Percentiles rank a stretch among this genome's conserved stretches.
Evolutionary conservation across 73 alveolate genomes (phyloP).

Genomic region (Stentor coeruleus): DNA sequence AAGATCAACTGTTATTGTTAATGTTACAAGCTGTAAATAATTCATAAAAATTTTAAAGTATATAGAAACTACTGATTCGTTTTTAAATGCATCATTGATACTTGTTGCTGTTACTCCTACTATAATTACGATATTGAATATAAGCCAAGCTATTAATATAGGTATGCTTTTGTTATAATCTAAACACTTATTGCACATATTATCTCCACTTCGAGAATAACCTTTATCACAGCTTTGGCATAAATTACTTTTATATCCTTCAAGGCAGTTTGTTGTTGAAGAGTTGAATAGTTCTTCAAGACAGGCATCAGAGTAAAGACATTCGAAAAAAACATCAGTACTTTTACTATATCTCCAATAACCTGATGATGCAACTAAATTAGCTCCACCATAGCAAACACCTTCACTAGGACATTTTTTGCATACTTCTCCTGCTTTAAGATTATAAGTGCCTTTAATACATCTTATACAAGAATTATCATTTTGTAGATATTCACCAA

Average conservation of each 20-base stretch:
- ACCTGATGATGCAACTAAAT: neutral
- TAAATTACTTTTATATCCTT: slow-evolving; percentile 51
- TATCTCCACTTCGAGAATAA: slow-evolving; percentile 26
- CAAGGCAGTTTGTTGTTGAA: slow-evolving; percentile 30
- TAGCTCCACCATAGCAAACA: neutral
- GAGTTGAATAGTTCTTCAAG: slow-evolving; percentile 29
- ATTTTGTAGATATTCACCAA: slow-evolving; percentile 61
- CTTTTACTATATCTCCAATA: slow-evolving; percentile 50
- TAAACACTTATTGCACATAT: slow-evolving; percentile 45
- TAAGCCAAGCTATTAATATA: slow-evolving; percentile 24
- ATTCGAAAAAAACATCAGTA: slow-evolving; percentile 37
- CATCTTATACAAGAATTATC: slow-evolving; percentile 48
- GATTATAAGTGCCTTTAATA: slow-evolving; percentile 50
- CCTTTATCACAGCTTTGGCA: slow-evolving; percentile 49
- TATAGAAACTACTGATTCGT: slow-evolving; percentile 46
- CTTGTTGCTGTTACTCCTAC: neutral
- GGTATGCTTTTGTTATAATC: slow-evolving; percentile 27
- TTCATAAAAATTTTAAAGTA: slow-evolving; percentile 53
- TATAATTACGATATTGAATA: slow-evolving; percentile 19
- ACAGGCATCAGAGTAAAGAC: slow-evolving; percentile 38
- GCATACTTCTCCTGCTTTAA: neutral
- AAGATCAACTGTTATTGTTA: slow-evolving; percentile 48
- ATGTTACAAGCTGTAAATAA: slow-evolving; percentile 41
- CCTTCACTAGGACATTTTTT: slow-evolving; percentile 16
- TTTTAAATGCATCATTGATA: slow-evolving; percentile 37